Conservation (phyloP, 805 yeast genomes). For the Metschnikowia cubensis region DNA sequence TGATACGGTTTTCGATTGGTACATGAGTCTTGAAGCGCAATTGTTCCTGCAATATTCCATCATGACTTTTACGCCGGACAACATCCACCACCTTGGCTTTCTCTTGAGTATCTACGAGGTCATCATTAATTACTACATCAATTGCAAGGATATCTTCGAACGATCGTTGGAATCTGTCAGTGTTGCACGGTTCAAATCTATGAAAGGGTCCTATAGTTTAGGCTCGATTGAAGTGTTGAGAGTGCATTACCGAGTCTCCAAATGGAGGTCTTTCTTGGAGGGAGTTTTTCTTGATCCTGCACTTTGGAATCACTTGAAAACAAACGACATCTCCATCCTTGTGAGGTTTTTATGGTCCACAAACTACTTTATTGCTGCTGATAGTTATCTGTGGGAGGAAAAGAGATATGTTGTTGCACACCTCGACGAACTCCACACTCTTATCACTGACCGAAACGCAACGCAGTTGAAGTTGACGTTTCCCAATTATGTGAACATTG, state of each 20-base stretch:
- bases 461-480: conserved; percentile 34
- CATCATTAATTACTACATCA: conserved; percentile 40
- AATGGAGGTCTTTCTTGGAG: conserved; percentile 38
- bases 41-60: conserved; percentile 12
- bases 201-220: conserved; percentile 28
- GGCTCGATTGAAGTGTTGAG: conserved; percentile 35
- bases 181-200: conserved; percentile 10
- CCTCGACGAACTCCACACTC: conserved; percentile 42
- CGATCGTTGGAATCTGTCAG: conserved; percentile 17
- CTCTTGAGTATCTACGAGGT: conserved; percentile 44
- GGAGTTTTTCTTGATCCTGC: background rate
- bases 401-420: conserved; percentile 25
- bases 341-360: conserved; percentile 31
- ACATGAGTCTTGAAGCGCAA: conserved; percentile 26
- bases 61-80: background rate
- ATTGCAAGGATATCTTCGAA: conserved; percentile 26
- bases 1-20: conserved; percentile 34
- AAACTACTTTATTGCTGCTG: conserved; percentile 17
- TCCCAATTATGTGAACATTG: conserved; percentile 59
- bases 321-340: background rate
- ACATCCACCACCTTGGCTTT: conserved; percentile 16
- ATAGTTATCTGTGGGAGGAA: conserved; percentile 28
- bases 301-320: background rate
- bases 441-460: conserved; percentile 5
- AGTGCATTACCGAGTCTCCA: conserved; percentile 39